Evolutionary conservation across 2,329 filamentous ascomycete species (phyloP).

Genomic region (Penicillium sp.): DNA sequence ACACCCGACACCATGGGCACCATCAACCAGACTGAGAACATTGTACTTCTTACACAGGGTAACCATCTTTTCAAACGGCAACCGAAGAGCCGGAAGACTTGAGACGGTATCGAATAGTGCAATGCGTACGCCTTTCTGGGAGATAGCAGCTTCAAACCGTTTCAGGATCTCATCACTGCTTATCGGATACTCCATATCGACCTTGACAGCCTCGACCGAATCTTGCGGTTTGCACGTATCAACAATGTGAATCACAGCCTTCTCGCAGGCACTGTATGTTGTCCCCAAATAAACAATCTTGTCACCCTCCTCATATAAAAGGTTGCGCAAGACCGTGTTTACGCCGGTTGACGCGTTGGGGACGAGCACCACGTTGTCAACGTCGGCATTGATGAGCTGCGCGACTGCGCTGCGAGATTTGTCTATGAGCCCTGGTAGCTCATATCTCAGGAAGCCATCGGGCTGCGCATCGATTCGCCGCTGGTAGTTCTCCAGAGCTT

Average conservation of each 20-base stretch:
- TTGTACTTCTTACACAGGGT: constrained; percentile 61
- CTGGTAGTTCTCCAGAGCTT: constrained; percentile 60
- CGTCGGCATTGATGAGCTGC: constrained; percentile 59
- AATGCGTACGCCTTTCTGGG: constrained; percentile 50
- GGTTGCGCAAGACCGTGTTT: constrained; percentile 72
- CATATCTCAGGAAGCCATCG: constrained; percentile 72
- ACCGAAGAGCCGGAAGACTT: constrained; percentile 70
- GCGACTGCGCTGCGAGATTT: constrained; percentile 48
- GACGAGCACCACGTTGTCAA: constrained; percentile 68
- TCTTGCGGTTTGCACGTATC: constrained; percentile 56
- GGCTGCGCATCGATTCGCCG: constrained; percentile 63
- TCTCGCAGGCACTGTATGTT: constrained; percentile 73
- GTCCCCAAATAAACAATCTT: constrained; percentile 72
- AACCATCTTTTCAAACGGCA: constrained; percentile 71
- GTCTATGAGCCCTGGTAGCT: constrained; percentile 60
- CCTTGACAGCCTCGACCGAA: constrained; percentile 37
- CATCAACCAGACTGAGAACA: constrained; percentile 74
- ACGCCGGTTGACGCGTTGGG: constrained; percentile 68
- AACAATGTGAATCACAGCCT: constrained; percentile 65
- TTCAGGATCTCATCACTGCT: constrained; percentile 63
- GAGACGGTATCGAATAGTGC: constrained; percentile 78
- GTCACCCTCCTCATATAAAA: constrained; percentile 66
- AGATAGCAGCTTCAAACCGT: constrained; percentile 49
- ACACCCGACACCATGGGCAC: constrained; percentile 79
- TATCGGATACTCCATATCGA: constrained; percentile 65